These are phyloP conservation scores for Coprinellus micaceus DNA, from an alignment of 768 basidiomycete species.

Conservation along the genomic window DNA sequence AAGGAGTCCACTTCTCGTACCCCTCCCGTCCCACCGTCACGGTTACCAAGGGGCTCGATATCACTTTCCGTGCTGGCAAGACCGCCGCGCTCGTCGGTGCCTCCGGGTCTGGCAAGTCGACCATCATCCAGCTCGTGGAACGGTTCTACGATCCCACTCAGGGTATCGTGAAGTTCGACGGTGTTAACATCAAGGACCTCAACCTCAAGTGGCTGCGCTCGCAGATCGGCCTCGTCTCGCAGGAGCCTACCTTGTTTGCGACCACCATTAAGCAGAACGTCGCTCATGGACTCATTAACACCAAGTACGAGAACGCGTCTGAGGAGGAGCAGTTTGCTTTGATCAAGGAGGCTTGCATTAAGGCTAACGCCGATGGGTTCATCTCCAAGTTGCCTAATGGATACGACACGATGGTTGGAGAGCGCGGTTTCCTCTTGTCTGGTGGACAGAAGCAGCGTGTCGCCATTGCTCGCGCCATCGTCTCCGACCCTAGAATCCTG, in stretches of 20 bases:
- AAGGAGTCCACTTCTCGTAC: constrained; percentile 16
- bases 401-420: constrained; percentile 76
- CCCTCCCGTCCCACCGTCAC: constrained; percentile 15
- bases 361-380: constrained; percentile 76
- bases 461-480: constrained; percentile 77
- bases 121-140: constrained; percentile 71
- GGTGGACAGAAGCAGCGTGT: constrained; percentile 76
- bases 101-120: constrained; percentile 85
- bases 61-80: constrained; percentile 39
- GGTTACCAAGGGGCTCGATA: constrained; percentile 12
- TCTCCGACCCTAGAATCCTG: constrained; percentile 73
- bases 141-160: constrained; percentile 69
- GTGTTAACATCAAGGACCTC: constrained; percentile 42
- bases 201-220: constrained; percentile 67
- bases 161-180: constrained; percentile 56
- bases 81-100: constrained; percentile 78
- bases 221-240: constrained; percentile 74
- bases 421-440: constrained; percentile 25
- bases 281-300: constrained; percentile 46
- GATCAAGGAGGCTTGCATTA: constrained; percentile 58
- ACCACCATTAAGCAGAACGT: constrained; percentile 76
- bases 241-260: constrained; percentile 77
- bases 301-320: constrained; percentile 32
- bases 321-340: constrained; percentile 31
- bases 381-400: constrained; percentile 65